Percentiles rank a stretch among this genome's conserved stretches.
phyloP scores from a whole-genome alignment of 129 eudicot genomes.

The Tagetes patula region DNA sequence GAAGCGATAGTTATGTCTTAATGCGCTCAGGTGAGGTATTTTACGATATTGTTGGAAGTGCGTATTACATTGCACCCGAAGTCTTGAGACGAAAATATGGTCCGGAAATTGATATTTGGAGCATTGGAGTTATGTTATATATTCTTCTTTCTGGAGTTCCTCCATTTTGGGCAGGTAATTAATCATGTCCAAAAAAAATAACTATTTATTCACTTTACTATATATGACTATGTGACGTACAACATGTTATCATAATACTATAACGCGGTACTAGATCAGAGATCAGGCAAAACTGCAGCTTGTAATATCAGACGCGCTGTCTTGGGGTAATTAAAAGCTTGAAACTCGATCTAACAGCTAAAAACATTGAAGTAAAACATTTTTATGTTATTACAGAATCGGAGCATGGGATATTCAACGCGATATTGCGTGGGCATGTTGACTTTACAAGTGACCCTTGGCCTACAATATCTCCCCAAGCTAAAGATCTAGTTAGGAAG shows the following conservation, averaged over 20 bases:
- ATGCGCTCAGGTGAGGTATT: conserved; percentile 56
- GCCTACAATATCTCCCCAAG: conserved; percentile 67
- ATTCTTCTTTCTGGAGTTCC: conserved; percentile 88
- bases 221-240: no score
- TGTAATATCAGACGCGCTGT: no score
- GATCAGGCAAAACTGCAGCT: no score
- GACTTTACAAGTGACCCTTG: conserved; percentile 75
- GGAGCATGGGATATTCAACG: conserved; percentile 75
- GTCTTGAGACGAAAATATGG: conserved; percentile 85
- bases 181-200: background rate
- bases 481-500: conserved; percentile 74
- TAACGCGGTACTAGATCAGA: no score
- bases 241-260: no score
- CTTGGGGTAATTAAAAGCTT: background rate
- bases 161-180: conserved; percentile 90
- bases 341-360: background rate
- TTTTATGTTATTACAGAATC: conserved; percentile 48
- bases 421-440: conserved; percentile 60
- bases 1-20: background rate
- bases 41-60: conserved; percentile 80
- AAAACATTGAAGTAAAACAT: background rate
- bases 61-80: conserved; percentile 85
- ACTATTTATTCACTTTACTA: no score
- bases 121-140: conserved; percentile 82
- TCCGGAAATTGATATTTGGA: conserved; percentile 94